Conservation (phyloP, 371 early-diverging fungal genomes). For the Zancudomyces culisetae region DNA sequence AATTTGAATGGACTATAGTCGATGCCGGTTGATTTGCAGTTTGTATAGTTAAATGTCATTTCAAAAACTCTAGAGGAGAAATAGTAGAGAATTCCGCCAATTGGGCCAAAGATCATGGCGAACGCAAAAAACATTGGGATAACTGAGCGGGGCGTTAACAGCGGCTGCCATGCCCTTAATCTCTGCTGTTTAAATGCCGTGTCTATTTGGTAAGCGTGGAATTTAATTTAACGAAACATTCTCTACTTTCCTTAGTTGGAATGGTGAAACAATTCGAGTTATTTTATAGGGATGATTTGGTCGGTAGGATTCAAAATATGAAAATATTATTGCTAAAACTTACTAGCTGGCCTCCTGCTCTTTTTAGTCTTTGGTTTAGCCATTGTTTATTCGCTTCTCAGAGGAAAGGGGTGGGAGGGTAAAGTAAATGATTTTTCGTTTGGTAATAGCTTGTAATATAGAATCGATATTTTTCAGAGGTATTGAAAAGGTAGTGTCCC, state of each 20-base stretch:
- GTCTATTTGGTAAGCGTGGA: constrained; percentile 30
- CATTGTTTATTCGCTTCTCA: not conserved
- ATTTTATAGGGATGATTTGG: no score
- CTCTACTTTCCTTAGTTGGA: no score
- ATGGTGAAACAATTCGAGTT: no score
- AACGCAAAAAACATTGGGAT: constrained; percentile 78
- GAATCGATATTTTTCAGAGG: no score
- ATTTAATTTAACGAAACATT: not conserved
- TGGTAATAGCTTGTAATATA: no score
- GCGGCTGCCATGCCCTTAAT: constrained; percentile 93
- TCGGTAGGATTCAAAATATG: not conserved
- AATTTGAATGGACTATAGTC: constrained; percentile 9
- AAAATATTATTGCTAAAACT: not conserved
- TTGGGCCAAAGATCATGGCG: constrained; percentile 76
- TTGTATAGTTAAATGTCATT: constrained; percentile 76
- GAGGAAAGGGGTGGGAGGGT: not conserved
- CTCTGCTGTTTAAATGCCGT: constrained; percentile 95
- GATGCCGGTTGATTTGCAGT: constrained; percentile 32
- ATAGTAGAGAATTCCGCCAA: constrained; percentile 66
- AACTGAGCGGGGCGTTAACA: constrained; percentile 85
- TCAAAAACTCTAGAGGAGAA: constrained; percentile 40
- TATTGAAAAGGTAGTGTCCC: no score
- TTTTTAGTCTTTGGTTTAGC: not conserved
- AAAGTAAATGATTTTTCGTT: not conserved
- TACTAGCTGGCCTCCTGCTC: constrained; percentile 3